Conservation (phyloP, 2,329 filamentous ascomycete genomes). For the Blastomyces gilchristii region DNA sequence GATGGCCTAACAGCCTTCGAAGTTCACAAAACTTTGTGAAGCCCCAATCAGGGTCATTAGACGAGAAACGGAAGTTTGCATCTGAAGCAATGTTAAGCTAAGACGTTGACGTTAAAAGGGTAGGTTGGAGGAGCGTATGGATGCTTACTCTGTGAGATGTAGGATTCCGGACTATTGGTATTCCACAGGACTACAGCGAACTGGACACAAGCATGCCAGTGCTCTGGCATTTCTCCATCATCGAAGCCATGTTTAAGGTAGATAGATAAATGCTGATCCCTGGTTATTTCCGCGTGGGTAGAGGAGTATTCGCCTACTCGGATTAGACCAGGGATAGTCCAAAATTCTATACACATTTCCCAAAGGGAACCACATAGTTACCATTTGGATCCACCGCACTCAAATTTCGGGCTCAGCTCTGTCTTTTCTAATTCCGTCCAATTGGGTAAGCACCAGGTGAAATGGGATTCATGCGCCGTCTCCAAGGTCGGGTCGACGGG, state of each 20-base stretch:
- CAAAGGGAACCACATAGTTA: constrained; percentile 33
- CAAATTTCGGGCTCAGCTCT: constrained; percentile 78
- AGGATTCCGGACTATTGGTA: constrained; percentile 4
- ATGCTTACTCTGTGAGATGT: neutral
- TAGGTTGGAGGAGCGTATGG: neutral
- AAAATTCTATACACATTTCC: neutral
- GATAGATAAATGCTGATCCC: constrained; percentile 6
- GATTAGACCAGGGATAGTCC: neutral
- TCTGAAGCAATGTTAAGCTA: neutral
- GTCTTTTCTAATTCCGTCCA: constrained; percentile 70
- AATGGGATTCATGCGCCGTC: constrained; percentile 60
- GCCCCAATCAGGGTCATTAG: constrained; percentile 9
- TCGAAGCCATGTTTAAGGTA: constrained; percentile 11
- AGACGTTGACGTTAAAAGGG: neutral
- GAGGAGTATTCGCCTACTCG: constrained; percentile 6
- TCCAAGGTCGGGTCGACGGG: constrained; percentile 69
- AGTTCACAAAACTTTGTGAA: constrained; percentile 11
- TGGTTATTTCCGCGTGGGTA: constrained; percentile 8
- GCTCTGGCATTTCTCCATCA: constrained; percentile 6
- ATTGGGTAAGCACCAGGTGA: constrained; percentile 80
- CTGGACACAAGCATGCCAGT: constrained; percentile 11
- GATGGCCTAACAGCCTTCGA: constrained; percentile 5
- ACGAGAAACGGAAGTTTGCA: constrained; percentile 7
- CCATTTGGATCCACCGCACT: constrained; percentile 83
- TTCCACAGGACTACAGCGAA: constrained; percentile 12